Conservation (phyloP, 2,329 filamentous ascomycete genomes). For the Phyllosticta paracitricarpa region DNA sequence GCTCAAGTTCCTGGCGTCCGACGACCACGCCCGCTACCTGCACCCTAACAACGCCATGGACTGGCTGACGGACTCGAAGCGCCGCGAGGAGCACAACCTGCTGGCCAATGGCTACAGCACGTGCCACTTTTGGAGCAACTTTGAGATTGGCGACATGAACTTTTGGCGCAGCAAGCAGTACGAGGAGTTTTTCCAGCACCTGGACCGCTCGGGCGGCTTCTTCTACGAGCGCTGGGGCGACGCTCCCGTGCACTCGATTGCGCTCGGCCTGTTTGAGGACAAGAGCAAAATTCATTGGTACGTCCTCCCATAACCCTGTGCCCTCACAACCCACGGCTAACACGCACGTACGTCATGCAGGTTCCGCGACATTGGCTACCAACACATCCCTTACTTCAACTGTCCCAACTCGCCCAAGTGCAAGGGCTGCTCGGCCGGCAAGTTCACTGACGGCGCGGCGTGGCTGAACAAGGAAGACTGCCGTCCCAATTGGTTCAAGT, state of each 20-base stretch:
- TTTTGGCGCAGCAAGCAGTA: slow-evolving; percentile 90
- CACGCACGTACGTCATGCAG: slow-evolving; percentile 35
- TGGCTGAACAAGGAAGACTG: slow-evolving; percentile 89
- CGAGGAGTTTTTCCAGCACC: slow-evolving; percentile 90
- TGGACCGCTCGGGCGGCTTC: slow-evolving; percentile 90
- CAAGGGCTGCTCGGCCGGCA: slow-evolving; percentile 72
- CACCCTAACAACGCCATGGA: slow-evolving; percentile 75
- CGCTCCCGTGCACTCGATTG: slow-evolving; percentile 92
- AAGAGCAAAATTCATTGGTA: slow-evolving; percentile 86
- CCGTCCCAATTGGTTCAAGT: slow-evolving; percentile 94
- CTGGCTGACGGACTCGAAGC: slow-evolving; percentile 72
- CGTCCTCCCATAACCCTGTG: slow-evolving; percentile 23
- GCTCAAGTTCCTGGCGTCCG: slow-evolving; percentile 64
- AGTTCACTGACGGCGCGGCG: slow-evolving; percentile 78
- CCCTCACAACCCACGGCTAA: background rate
- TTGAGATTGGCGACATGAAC: slow-evolving; percentile 86
- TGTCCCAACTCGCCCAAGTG: slow-evolving; percentile 96
- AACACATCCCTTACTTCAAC: slow-evolving; percentile 98
- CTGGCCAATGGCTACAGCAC: slow-evolving; percentile 90
- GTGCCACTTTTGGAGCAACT: slow-evolving; percentile 99
- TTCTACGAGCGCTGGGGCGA: slow-evolving; percentile 99
- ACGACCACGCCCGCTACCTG: slow-evolving; percentile 67
- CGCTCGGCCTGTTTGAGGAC: slow-evolving; percentile 85
- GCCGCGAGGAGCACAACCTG: slow-evolving; percentile 68
- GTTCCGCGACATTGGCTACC: slow-evolving; percentile 99